phyloP scores from a whole-genome alignment of 139 green algal species.

The Asterochloris erici region DNA sequence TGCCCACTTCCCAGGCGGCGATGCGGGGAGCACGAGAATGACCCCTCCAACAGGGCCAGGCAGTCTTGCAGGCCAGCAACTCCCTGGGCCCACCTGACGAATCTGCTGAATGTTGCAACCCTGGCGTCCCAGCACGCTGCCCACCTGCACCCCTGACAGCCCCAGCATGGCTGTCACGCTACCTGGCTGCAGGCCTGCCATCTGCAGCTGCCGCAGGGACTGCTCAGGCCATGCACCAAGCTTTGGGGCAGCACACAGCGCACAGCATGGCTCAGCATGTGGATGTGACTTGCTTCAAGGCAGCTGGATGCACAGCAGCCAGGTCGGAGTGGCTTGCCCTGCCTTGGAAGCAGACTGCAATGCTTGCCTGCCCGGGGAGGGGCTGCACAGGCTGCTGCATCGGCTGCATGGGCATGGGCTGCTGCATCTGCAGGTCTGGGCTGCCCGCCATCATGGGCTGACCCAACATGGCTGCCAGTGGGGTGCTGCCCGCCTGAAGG shows the following conservation, averaged over 20 bases:
- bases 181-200: background rate
- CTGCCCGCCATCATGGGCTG: too few species aligned
- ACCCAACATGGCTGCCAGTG: too few species aligned
- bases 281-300: background rate
- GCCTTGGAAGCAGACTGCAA: too few species aligned
- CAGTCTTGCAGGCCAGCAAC: background rate
- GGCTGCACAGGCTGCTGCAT: too few species aligned
- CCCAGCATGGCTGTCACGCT: background rate
- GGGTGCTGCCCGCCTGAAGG: too few species aligned
- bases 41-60: background rate
- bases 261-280: background rate
- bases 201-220: conserved; percentile 1
- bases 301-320: too few species aligned
- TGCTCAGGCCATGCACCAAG: background rate
- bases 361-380: too few species aligned
- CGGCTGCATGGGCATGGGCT: too few species aligned
- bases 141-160: conserved; percentile 11
- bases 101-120: conserved; percentile 24
- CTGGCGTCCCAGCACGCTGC: conserved; percentile 11
- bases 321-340: background rate
- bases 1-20: background rate
- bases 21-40: background rate
- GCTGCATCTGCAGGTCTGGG: too few species aligned
- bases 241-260: background rate
- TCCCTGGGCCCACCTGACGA: conserved; percentile 4